Evolutionary conservation across 768 basidiomycete species (phyloP).

Genomic region (Psilocybe cubensis): DNA sequence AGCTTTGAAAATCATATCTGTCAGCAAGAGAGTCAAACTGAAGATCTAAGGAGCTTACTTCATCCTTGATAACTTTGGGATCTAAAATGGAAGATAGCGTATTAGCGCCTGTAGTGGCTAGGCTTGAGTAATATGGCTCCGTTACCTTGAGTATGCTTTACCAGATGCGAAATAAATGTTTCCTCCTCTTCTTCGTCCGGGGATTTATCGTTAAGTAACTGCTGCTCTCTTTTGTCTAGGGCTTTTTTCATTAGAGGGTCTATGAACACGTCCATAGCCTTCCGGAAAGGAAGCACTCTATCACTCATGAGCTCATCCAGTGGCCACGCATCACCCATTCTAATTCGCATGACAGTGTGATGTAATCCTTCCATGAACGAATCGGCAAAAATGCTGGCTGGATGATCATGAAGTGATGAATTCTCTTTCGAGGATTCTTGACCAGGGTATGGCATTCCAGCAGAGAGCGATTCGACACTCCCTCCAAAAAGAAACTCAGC

Average conservation of each 20-base stretch:
- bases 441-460: slow-evolving; percentile 53
- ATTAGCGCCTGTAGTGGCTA: neutral
- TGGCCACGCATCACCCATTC: slow-evolving; percentile 37
- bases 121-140: neutral
- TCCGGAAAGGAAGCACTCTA: slow-evolving; percentile 30
- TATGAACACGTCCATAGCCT: slow-evolving; percentile 43
- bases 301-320: slow-evolving; percentile 53
- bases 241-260: slow-evolving; percentile 52
- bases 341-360: slow-evolving; percentile 35
- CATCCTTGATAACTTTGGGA: slow-evolving; percentile 32
- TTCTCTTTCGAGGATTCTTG: slow-evolving; percentile 26
- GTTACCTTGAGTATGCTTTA: slow-evolving; percentile 45
- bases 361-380: slow-evolving; percentile 53
- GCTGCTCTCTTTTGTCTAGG: slow-evolving; percentile 37
- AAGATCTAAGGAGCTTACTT: neutral
- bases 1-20: slow-evolving; percentile 7
- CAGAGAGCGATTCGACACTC: slow-evolving; percentile 50
- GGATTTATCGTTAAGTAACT: slow-evolving; percentile 23
- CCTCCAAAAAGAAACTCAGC: slow-evolving; percentile 61
- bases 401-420: slow-evolving; percentile 28
- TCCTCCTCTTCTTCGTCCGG: slow-evolving; percentile 28
- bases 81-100: neutral
- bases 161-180: slow-evolving; percentile 48
- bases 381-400: slow-evolving; percentile 44
- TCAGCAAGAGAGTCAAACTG: neutral